Conservation (phyloP, 495 filamentous ascomycete genomes). For the Cercophora samala region DNA sequence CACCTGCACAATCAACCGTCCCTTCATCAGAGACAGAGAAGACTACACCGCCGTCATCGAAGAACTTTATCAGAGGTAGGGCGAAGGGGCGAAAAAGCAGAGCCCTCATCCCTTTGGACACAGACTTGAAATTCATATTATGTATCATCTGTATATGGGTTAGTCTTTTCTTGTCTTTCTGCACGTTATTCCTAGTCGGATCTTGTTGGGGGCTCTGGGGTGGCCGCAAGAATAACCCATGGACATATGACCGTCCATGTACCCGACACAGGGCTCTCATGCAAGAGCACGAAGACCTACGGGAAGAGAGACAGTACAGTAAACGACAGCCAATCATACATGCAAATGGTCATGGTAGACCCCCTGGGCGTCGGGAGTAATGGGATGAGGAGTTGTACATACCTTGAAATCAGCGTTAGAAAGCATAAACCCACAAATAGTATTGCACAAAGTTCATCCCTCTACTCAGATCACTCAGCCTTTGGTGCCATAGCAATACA, state of each 20-base stretch:
- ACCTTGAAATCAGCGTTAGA: not conserved
- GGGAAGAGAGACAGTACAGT: not conserved
- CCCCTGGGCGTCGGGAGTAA: not conserved
- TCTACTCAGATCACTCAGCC: not conserved
- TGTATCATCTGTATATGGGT: not conserved
- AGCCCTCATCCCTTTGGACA: not conserved
- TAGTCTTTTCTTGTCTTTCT: not conserved
- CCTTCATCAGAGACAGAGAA: not conserved
- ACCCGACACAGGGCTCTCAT: not conserved
- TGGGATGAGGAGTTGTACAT: not conserved
- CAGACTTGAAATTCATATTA: not conserved
- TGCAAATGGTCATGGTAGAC: not conserved
- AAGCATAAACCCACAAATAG: too few species aligned
- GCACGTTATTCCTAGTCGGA: not conserved
- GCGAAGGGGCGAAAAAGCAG: not conserved
- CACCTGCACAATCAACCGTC: not conserved
- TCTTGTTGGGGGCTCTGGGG: not conserved
- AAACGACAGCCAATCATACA: not conserved
- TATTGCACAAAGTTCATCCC: too few species aligned
- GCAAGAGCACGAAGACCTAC: not conserved
- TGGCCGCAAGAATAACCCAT: not conserved
- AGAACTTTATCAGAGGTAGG: not conserved
- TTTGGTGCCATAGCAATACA: conserved; percentile 49
- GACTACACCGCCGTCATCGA: not conserved
- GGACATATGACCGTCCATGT: not conserved